These are phyloP conservation scores for Neophaeococcomyces aloes DNA, from an alignment of 2,329 filamentous ascomycete species.

Conservation along the genomic window DNA sequence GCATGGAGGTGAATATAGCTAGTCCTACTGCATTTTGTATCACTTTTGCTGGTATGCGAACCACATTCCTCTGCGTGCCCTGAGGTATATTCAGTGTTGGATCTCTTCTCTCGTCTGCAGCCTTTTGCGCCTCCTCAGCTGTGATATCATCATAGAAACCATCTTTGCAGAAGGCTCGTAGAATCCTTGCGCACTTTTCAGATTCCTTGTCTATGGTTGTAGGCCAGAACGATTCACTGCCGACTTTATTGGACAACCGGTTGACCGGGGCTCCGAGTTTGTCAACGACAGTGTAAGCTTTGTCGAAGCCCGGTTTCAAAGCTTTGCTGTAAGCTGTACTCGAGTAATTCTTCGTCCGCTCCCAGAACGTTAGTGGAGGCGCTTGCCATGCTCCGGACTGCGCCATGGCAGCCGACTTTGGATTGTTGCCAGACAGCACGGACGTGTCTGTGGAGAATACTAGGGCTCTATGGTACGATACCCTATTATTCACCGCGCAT, in stretches of 20 bases:
- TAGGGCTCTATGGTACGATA: neutral
- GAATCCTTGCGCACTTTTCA: constrained; percentile 80
- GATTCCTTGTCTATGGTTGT: constrained; percentile 77
- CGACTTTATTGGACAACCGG: constrained; percentile 67
- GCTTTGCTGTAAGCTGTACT: constrained; percentile 33
- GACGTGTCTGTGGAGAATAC: too few species aligned
- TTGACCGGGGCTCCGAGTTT: constrained; percentile 69
- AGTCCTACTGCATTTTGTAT: constrained; percentile 83
- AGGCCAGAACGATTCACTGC: constrained; percentile 75
- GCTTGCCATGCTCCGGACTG: constrained; percentile 27
- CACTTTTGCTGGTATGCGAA: constrained; percentile 78
- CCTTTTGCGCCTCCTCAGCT: constrained; percentile 41
- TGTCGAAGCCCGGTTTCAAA: constrained; percentile 61
- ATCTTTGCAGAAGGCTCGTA: constrained; percentile 82
- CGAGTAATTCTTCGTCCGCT: constrained; percentile 41
- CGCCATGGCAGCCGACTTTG: constrained; percentile 53
- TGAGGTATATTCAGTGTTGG: constrained; percentile 40
- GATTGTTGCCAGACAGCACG: constrained; percentile 38
- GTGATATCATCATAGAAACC: constrained; percentile 55
- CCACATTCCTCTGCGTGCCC: constrained; percentile 54
- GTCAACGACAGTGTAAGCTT: constrained; percentile 56
- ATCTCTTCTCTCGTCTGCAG: constrained; percentile 23
- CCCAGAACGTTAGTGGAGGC: constrained; percentile 38
- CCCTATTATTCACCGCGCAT: too few species aligned
- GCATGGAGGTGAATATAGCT: constrained; percentile 92